Evolutionary conservation across 768 basidiomycete genomes (phyloP).

Genomic region (Auriculariales sp.): DNA sequence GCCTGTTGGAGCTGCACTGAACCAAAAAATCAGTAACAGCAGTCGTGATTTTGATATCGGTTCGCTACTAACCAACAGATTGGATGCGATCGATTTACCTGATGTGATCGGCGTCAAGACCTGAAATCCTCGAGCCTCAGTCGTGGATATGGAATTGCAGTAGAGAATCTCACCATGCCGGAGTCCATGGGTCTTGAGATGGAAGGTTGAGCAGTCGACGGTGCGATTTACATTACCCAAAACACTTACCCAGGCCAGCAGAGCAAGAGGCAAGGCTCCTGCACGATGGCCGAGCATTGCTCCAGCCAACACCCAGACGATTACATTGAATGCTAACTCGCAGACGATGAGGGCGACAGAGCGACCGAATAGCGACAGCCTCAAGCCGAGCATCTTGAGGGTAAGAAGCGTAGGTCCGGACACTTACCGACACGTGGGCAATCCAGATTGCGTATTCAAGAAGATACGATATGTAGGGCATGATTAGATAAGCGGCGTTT

Average conservation of each 20-base stretch:
- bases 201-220: not conserved
- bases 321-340: slow-evolving; percentile 47
- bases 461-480: too few relatives aligned
- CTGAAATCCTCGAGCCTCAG: slow-evolving; percentile 20
- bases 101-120: slow-evolving; percentile 82
- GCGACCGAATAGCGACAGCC: slow-evolving; percentile 57
- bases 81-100: slow-evolving; percentile 32
- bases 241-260: slow-evolving; percentile 74
- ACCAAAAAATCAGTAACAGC: too few relatives aligned
- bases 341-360: slow-evolving; percentile 42
- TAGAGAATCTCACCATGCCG: slow-evolving; percentile 43
- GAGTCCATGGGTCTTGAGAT: slow-evolving; percentile 63
- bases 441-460: too few relatives aligned
- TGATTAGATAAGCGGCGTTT: too few relatives aligned
- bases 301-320: slow-evolving; percentile 58
- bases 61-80: not conserved
- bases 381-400: not conserved
- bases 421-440: too few relatives aligned
- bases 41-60: not conserved
- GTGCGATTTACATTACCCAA: slow-evolving; percentile 1
- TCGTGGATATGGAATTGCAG: not conserved
- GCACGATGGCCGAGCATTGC: slow-evolving; percentile 54
- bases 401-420: too few relatives aligned
- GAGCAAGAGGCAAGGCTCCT: slow-evolving; percentile 46
- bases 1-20: too few relatives aligned